A percentile compares a stretch with the other conserved stretches of the same genome.
Conservation (phyloP, 2,329 filamentous ascomycete species). For the Thyridium curvatum region DNA sequence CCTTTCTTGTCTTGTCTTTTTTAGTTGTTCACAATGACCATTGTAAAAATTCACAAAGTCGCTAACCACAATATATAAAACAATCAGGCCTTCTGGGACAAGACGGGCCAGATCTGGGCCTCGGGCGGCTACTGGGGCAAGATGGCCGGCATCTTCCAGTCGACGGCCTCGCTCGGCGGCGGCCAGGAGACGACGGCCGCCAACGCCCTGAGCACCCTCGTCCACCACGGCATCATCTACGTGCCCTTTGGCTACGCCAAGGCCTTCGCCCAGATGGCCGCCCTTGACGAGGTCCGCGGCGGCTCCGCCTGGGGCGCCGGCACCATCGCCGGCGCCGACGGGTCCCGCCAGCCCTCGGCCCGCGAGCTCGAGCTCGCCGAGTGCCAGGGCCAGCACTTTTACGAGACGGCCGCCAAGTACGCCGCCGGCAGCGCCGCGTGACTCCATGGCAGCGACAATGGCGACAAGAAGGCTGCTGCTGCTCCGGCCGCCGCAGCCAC, state of each 20-base stretch:
- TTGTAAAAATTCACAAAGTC: too few relatives aligned
- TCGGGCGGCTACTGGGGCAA: slow-evolving; percentile 76
- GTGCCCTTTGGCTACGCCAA: slow-evolving; percentile 93
- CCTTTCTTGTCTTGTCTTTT: not conserved
- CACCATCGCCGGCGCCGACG: slow-evolving; percentile 74
- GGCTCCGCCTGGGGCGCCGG: slow-evolving; percentile 91
- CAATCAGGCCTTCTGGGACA: slow-evolving; percentile 74
- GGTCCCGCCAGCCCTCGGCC: slow-evolving; percentile 71
- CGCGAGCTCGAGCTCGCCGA: slow-evolving; percentile 75
- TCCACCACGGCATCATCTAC: slow-evolving; percentile 93
- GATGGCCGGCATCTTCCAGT: slow-evolving; percentile 85
- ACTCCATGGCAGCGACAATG: slow-evolving; percentile 60
- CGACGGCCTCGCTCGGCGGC: slow-evolving; percentile 76
- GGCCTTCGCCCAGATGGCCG: slow-evolving; percentile 61
- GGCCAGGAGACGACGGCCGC: slow-evolving; percentile 89
- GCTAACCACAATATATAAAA: not conserved
- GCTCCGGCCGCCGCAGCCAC: slow-evolving; percentile 10
- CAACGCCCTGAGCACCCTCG: slow-evolving; percentile 73
- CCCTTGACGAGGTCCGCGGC: slow-evolving; percentile 75
- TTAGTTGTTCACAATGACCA: too few relatives aligned
- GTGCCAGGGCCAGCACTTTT: slow-evolving; percentile 82
- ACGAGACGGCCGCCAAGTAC: slow-evolving; percentile 64
- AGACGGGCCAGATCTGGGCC: slow-evolving; percentile 79
- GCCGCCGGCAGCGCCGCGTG: slow-evolving; percentile 47
- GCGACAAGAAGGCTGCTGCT: slow-evolving; percentile 9